Conservation (phyloP, 1,284 basidiomycete genomes). For the Cutaneotrichosporon sp. region DNA sequence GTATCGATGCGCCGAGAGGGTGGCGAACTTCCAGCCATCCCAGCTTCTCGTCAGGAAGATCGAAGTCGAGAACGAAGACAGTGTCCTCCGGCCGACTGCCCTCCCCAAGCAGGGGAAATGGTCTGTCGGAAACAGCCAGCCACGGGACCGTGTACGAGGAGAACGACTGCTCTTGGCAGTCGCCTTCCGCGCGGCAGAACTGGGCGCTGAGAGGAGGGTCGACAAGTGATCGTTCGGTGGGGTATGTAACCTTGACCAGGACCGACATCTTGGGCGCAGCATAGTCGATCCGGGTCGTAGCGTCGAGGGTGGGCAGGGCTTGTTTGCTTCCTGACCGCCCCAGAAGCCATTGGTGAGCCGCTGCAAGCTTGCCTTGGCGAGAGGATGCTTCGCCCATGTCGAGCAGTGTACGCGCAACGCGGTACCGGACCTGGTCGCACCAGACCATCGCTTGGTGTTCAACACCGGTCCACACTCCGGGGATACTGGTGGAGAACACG, state of each 20-base stretch:
- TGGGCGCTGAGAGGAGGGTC: conserved; percentile 1
- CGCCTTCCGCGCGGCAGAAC: conserved; percentile 8
- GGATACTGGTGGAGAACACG: conserved; percentile 81
- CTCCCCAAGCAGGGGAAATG: conserved; percentile 46
- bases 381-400: conserved; percentile 59
- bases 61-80: conserved; percentile 24
- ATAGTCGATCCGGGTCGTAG: background rate
- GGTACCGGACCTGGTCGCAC: conserved; percentile 96
- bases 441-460: conserved; percentile 97
- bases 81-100: conserved; percentile 36
- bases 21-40: conserved; percentile 3
- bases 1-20: background rate
- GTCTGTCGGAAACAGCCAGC: conserved; percentile 17
- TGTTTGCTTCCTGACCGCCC: background rate
- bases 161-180: conserved; percentile 9
- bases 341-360: conserved; percentile 21
- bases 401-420: conserved; percentile 74
- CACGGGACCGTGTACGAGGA: conserved; percentile 18
- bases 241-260: conserved; percentile 6
- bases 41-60: background rate
- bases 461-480: conserved; percentile 90
- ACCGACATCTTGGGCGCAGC: conserved; percentile 25
- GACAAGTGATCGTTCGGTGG: background rate
- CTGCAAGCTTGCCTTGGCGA: conserved; percentile 16
- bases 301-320: background rate